Conservation (phyloP, 257 asterid species). For the Echium plantagineum region DNA sequence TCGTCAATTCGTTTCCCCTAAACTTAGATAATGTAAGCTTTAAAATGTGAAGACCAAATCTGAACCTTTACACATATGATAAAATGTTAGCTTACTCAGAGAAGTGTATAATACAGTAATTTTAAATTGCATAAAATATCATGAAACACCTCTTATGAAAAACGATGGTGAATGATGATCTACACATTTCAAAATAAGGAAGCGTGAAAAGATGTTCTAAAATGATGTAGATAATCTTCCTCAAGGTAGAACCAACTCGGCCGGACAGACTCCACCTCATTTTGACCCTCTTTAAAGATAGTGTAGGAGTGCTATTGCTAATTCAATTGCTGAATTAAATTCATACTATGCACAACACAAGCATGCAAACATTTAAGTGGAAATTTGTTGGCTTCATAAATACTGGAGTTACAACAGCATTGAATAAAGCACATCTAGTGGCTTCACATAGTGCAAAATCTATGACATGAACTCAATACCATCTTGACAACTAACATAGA, state of each 20-base stretch:
- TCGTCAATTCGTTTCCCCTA: neutral
- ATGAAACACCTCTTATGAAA: too few species aligned
- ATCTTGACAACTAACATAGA: slow-evolving; percentile 7
- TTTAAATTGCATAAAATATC: too few species aligned
- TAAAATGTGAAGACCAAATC: too few species aligned
- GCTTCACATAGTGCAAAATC: slow-evolving; percentile 1
- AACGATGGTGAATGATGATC: too few species aligned
- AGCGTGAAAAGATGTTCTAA: too few species aligned
- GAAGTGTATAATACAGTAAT: too few species aligned
- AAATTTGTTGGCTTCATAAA: neutral
- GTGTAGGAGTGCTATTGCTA: neutral
- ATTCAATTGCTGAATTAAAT: neutral
- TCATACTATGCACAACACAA: neutral
- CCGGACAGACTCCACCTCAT: too few species aligned
- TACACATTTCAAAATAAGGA: too few species aligned
- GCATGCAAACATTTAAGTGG: neutral
- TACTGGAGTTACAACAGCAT: neutral
- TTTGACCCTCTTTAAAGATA: too few species aligned
- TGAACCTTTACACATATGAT: neutral
- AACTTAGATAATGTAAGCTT: too few species aligned
- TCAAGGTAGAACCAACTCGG: too few species aligned
- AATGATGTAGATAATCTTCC: too few species aligned
- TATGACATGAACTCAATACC: neutral
- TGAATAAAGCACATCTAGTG: neutral
- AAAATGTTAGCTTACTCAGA: neutral